phyloP scores from a whole-genome alignment of 345 rosid genomes.

The Iberis pinnata region DNA sequence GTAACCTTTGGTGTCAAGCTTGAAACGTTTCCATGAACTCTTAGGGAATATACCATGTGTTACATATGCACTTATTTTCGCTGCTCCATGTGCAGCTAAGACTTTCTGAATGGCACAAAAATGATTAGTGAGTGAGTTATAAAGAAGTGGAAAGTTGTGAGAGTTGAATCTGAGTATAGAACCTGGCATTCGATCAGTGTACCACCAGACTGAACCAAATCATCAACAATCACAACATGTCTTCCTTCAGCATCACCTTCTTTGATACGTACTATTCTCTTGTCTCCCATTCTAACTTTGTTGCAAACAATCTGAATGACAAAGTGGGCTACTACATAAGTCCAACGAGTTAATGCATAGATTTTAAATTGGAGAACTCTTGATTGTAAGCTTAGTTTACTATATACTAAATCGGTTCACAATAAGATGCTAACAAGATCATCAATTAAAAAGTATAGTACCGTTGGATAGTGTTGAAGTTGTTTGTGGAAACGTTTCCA shows the following conservation, averaged over 20 bases:
- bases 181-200: constrained; percentile 98
- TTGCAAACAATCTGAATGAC: constrained; percentile 72
- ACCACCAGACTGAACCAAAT: constrained; percentile 93
- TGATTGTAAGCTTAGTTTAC: background rate
- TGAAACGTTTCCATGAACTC: constrained; percentile 78
- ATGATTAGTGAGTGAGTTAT: background rate
- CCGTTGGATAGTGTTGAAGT: constrained; percentile 93
- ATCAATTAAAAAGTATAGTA: constrained; percentile 20
- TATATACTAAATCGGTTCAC: background rate
- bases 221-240: constrained; percentile 92
- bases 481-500: constrained; percentile 97
- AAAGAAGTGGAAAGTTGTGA: too few relatives aligned
- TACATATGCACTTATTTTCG: constrained; percentile 84
- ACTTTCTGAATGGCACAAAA: constrained; percentile 48
- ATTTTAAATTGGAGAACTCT: background rate
- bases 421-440: background rate
- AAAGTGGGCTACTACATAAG: background rate
- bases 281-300: constrained; percentile 87
- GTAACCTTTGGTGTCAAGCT: constrained; percentile 75
- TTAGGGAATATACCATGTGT: constrained; percentile 96
- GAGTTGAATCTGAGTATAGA: constrained; percentile 15
- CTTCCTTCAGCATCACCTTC: constrained; percentile 85
- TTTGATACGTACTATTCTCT: constrained; percentile 80
- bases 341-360: too few relatives aligned
- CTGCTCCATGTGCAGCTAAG: constrained; percentile 88